Evolutionary conservation across 2,329 filamentous ascomycete genomes (phyloP), one percentile per base, ranked within the genome.

Genomic region (Paracamarosporium sp.): DNA sequence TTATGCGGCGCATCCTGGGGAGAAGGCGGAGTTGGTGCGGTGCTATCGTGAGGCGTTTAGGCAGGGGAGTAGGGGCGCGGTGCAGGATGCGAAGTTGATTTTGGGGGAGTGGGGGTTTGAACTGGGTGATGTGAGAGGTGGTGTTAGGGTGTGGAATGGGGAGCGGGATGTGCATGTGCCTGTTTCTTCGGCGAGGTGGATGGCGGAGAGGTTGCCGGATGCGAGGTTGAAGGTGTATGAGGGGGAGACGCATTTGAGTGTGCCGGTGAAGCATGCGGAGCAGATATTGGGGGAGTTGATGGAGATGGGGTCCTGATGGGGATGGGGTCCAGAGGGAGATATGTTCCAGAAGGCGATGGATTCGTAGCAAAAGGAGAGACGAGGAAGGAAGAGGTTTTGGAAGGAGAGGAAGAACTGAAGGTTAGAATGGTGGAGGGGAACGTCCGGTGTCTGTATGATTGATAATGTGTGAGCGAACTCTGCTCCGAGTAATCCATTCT

Each of bases 171-270:
- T n/a, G 20, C 20, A 57, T 48, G 48, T 41, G 7, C 55, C 57
- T 35, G 40, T 60, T 15, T n/a, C 31, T n/a, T 27, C 41, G 40
- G 55, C 57, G 31, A 57, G 57, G 22, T 60, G 57, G 57, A 50
- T 55, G 55, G 50, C 35, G 25, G 25, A 57, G 2, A 17, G 30
- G 36, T 30, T 54, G 17, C 25, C 33, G n/a, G 33, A 50, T 30
- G 55, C 25, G 17, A 30, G 8, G 8, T 30, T 54, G 25, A 44
- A 24, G 25, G 55, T 44, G 36, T 54, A 28, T 25, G 22, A 45
- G 30, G 55, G 55, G 22, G 50, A 53, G 9, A 50, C 55, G 17
- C 50, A 57, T 50, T 33, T 50, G 17, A 38, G 43, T 30, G 28
- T 48, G 20, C 46, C 25, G 30, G 9, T 44, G 17, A 27, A 30